phyloP scores from a whole-genome alignment of 495 filamentous ascomycete species.

The Penicillium antarcticum region DNA sequence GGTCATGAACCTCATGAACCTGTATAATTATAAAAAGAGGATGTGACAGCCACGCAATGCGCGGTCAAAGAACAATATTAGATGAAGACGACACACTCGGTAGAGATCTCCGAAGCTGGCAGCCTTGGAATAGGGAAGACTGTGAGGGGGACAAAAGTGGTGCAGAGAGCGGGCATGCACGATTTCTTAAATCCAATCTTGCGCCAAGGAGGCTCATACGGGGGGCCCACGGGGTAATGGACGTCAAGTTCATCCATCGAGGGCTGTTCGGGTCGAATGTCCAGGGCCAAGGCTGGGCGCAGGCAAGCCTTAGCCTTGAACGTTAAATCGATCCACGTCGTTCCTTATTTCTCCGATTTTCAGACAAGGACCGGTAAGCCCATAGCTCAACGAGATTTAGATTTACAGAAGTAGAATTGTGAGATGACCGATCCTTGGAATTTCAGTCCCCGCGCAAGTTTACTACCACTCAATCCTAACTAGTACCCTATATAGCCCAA shows the following conservation, averaged over 20 bases:
- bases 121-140: not conserved
- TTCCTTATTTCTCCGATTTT: constrained; percentile 1
- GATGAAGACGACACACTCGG: not conserved
- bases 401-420: no score
- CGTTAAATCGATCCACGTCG: not conserved
- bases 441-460: no score
- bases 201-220: not conserved
- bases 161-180: not conserved
- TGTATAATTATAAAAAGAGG: not conserved
- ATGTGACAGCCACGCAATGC: not conserved
- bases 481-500: no score
- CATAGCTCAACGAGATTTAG: not conserved
- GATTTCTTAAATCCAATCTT: not conserved
- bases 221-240: not conserved
- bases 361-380: not conserved
- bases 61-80: not conserved
- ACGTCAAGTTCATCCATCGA: not conserved
- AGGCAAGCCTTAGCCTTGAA: not conserved
- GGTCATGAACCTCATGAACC: no score
- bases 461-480: no score
- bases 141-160: not conserved
- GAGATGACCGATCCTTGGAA: no score
- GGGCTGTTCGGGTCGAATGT: not conserved
- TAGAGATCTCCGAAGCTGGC: not conserved
- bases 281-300: not conserved